phyloP scores from a whole-genome alignment of 2,329 filamentous ascomycete species.

The Penicillium hesseltinei region DNA sequence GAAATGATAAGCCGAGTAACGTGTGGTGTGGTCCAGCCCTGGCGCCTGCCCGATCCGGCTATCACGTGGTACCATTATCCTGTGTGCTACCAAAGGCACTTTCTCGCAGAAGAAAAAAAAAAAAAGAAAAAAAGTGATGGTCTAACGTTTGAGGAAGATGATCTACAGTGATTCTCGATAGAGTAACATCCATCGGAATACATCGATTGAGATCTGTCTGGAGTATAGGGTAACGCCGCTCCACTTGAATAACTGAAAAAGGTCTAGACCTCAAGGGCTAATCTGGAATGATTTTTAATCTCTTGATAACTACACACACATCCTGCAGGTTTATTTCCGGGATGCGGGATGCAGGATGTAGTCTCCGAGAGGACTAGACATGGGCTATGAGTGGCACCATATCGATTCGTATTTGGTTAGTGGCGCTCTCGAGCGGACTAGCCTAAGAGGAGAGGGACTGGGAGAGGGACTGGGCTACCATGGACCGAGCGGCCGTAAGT shows the following conservation, averaged over 20 bases:
- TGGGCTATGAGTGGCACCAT: neutral
- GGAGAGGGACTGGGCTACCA: neutral
- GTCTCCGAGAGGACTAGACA: neutral
- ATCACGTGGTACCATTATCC: constrained; percentile 1
- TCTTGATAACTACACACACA: neutral
- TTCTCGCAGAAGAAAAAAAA: neutral
- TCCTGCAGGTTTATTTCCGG: neutral
- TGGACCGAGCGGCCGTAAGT: constrained; percentile 10
- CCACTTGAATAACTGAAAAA: neutral
- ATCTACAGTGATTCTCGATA: neutral
- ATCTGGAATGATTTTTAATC: neutral
- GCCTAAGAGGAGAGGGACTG: neutral
- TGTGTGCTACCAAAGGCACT: neutral
- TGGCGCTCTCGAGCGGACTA: neutral
- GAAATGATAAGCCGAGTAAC: neutral
- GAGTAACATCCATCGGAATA: neutral
- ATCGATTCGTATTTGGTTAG: constrained; percentile 1
- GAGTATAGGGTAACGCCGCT: neutral
- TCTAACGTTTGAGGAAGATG: neutral
- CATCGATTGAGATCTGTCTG: neutral
- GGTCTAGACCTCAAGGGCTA: neutral
- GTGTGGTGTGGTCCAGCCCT: neutral
- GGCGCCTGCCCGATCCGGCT: neutral
- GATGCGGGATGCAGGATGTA: neutral
- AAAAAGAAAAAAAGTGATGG: neutral